phyloP scores from a whole-genome alignment of 2,329 filamentous ascomycete genomes.

The Triangularia setosa region DNA sequence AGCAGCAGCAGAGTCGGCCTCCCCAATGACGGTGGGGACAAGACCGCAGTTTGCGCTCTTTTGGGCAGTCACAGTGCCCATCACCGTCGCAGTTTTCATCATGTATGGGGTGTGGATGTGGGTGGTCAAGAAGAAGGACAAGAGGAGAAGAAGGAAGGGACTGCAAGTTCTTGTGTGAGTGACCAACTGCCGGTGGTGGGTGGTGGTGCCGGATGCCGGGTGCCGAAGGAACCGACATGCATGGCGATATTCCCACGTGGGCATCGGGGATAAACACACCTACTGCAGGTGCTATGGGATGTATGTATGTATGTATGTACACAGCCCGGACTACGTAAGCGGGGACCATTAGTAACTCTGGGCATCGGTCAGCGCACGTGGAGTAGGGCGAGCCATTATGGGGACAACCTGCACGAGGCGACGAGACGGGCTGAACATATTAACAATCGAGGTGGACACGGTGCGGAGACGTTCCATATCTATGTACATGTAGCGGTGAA shows the following conservation, averaged over 20 bases:
- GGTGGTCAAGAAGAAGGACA: constrained; percentile 25
- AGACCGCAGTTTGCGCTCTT: constrained; percentile 39
- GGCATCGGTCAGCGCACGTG: not conserved
- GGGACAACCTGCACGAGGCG: not conserved
- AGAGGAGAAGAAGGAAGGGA: constrained; percentile 13
- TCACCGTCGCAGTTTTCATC: constrained; percentile 35
- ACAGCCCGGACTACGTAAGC: not conserved
- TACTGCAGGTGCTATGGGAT: not conserved
- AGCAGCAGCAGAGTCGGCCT: not conserved
- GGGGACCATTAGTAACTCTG: not conserved
- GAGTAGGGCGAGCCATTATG: not conserved
- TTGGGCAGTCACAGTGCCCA: constrained; percentile 39
- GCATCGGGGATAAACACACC: not conserved
- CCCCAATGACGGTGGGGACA: constrained; percentile 30
- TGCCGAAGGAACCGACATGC: not conserved
- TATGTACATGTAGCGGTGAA: not conserved
- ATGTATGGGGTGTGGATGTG: constrained; percentile 34
- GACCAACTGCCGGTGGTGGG: not conserved
- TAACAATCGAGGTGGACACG: not conserved
- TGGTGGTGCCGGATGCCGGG: not conserved
- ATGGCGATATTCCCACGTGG: not conserved
- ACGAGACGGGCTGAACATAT: not conserved
- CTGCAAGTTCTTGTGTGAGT: not conserved
- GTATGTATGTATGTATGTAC: not conserved
- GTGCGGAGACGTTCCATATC: not conserved